Conservation (phyloP, 2,329 filamentous ascomycete genomes). For the Fusarium nurragi region DNA sequence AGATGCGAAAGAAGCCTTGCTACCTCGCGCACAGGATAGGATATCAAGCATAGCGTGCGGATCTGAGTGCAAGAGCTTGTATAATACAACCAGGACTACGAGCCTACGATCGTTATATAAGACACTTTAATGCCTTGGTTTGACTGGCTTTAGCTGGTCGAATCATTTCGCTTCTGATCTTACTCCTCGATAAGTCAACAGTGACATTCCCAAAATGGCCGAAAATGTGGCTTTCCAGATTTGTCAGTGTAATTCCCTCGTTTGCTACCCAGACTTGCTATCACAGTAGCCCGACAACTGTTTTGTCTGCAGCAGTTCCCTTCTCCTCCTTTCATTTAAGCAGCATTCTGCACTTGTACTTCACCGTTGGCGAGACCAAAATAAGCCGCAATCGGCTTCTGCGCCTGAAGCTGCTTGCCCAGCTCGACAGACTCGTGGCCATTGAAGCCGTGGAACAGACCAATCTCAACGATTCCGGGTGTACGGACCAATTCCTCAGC, state of each 20-base stretch:
- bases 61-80: constrained; percentile 48
- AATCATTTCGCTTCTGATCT: constrained; percentile 28
- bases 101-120: constrained; percentile 49
- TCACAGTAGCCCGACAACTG: neutral
- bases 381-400: constrained; percentile 93
- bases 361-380: constrained; percentile 88
- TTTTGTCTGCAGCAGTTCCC: neutral
- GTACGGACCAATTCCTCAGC: constrained; percentile 80
- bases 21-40: constrained; percentile 39
- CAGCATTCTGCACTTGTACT: constrained; percentile 53
- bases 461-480: constrained; percentile 89
- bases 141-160: constrained; percentile 23
- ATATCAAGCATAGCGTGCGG: constrained; percentile 48
- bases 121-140: constrained; percentile 43
- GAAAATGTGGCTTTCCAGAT: constrained; percentile 4
- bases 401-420: constrained; percentile 72
- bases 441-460: constrained; percentile 85
- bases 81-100: constrained; percentile 49
- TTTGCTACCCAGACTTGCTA: neutral
- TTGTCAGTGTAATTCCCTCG: neutral
- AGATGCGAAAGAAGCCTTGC: constrained; percentile 28
- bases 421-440: constrained; percentile 69
- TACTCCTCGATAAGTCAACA: constrained; percentile 1
- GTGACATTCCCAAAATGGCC: constrained; percentile 1
- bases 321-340: constrained; percentile 7